Evolutionary conservation across 2,329 filamentous ascomycete species (phyloP), one percentile per base, ranked within the genome.

Genomic region (Penicillium sp.): DNA sequence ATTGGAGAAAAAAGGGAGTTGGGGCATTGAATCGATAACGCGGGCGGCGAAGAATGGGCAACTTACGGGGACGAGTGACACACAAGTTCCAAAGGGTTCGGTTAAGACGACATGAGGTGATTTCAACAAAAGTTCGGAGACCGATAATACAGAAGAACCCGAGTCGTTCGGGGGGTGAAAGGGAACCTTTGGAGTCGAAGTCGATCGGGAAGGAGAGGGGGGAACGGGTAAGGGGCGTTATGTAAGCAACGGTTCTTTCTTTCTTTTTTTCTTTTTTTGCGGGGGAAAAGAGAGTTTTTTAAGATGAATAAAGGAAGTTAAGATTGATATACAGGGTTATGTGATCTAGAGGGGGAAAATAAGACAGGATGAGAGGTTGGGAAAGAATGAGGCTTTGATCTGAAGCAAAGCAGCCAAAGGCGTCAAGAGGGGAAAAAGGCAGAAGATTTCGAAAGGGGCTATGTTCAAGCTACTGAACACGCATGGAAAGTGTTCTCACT

Each of bases 51-150:
- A 26, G n/a, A n/a, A 27, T 16, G 13, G 22, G 19, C 27, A n/a
- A 48, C 48, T 50, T 50, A 50, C 48, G 48, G 48, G 47, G 48
- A 50, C 48, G 48, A 50, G 48, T 50, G 35, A 41, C 35, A 39
- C 48, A 50, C 33, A 39, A 50, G 33, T 26, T 50, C 48, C 22
- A 50, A 24, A 10, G 7, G 44, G 7, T 27, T 31, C 16, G 27
- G 10, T 53, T 37, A 53, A 53, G 50, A 43, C 50, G 43, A 53
- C 50, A 53, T 53, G 50, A 47, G 50, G 50, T 26, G 41, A 46
- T 44, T 33, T 8, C 29, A 37, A 46, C 21, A 35, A 46, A 26
- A 26, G 27, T 29, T 52, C 24, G 39, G 26, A 33, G 16, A 33
- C 41, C 41, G 16, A 39, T 26, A 16, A 46, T 35, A 31, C 10